Base-by-base conservation (phyloP, 176 grass and related monocot species). In the Musa itinerans region DNA sequence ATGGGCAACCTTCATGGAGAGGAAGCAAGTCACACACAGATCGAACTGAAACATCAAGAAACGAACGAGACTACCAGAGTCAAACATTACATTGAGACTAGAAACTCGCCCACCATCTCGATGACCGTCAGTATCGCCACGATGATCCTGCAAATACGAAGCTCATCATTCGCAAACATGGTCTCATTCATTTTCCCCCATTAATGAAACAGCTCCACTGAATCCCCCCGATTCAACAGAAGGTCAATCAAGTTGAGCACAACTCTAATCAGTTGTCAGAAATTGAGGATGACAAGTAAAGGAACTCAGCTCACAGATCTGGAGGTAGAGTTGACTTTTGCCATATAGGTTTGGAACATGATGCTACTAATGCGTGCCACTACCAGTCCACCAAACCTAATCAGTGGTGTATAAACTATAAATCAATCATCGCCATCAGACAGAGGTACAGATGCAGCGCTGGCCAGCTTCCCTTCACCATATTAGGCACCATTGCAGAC, bases 91-190 rank as follows among this genome's bases (percentile, higher is more conserved):
- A 77, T 79, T 20, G 83, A 84, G 59, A 79, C 83, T 9, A 99
- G 64, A 50, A 78, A 54, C 1, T 83, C 84, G 0, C 80, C 84
- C 9, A 99, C 76, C 10, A 79, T 92, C 8, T 93, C 94, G 69
- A 98, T 79, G 49, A 93, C 90, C 62, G 86, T 85, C 29, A 95
- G 29, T 43, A 95, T 68, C 58, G 90, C 83, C 58, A 99, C 76
- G 76, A 99, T 99, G 66, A 99, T 89, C 96, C 96, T 95, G 86
- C 84, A 83, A 87, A 65, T 1, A 43, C 34, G 34, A 43, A 43
- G 34, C 34, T 29, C 29, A 29, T 29, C 29, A 52, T 27, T 27
- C 26, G 26, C 2, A 27, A 27, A 27, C 26, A 27, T 27, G 26
- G 26, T 27, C 26, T 27, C 26, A 2, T 87, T 74, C 16, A 64